Base-by-base conservation (phyloP, 257 asterid genomes). In the Cordia subcordata region DNA sequence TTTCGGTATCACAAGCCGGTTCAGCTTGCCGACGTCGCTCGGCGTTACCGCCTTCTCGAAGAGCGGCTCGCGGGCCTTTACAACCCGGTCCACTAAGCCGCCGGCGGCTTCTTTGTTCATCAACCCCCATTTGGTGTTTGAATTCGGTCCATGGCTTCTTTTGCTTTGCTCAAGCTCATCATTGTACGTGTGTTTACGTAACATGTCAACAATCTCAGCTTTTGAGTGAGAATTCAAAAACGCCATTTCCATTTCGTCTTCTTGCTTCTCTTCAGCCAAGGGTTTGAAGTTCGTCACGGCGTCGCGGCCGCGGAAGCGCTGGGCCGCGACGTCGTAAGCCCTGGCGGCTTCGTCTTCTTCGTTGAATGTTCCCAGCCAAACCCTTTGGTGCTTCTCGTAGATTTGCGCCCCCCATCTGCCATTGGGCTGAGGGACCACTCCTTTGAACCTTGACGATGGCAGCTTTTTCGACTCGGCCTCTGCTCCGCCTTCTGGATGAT, bases 391-490 rank as follows among this genome's bases (percentile, higher is more conserved):
- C 72, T 84, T 92, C 47, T 85, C 95, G 69, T 85, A 88, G 63
- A 91, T 91, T 76, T 91, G 98, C 0, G 98, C 96, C 0, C 96
- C 98, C 98, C 98, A 91, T 55, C 98, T 53, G 1, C 98, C 98
- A 58, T 91, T 91, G 0, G 98, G 96, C 77, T 91, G 98, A 0
- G 98, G 98, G 9, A 91, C 98, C 1, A 91, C 98, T 27, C 98
- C 98, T 76, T 91, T 91, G 84, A 74, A 91, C 39, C 78, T 71
- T 1, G 98, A 91, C 0, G 98, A 91, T 0, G 96, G 98, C 1
- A 91, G 90, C 66, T 87, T 88, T 49, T 82, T 59, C 10, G 98
- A 88, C 64, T 85, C 96, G 5, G 91, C 96, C 23, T 87, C 96
- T 6, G 72, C 67, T 5, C 87, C 93, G 27, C 45, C 70, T 15